Conservation (phyloP, 176 grass and related monocot genomes). For the Aegilops sharonensis region DNA sequence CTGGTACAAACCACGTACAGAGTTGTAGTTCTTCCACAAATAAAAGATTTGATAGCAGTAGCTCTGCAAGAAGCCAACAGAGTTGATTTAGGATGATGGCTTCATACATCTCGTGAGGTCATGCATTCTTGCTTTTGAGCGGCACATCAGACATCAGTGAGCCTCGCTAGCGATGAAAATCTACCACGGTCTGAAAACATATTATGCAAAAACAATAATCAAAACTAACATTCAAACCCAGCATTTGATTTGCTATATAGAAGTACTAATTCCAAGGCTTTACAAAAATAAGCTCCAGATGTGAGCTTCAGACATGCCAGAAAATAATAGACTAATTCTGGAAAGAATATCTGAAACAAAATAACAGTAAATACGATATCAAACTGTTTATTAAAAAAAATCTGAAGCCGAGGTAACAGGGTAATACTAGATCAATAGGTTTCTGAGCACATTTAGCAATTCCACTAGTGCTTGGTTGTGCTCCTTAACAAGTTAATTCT, state of each 20-base stretch:
- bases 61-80: not conserved
- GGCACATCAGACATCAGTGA: not conserved
- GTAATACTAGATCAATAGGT: not conserved
- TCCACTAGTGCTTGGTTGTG: not conserved
- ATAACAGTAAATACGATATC: not conserved
- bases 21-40: not conserved
- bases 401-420: not conserved
- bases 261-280: not conserved
- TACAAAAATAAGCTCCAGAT: not conserved
- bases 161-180: not conserved
- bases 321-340: too few species aligned
- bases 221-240: not conserved
- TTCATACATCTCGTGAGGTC: not conserved
- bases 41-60: not conserved
- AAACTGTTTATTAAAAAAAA: not conserved
- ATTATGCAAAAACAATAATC: not conserved
- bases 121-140: not conserved
- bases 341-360: not conserved
- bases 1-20: too few species aligned
- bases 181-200: constrained; percentile 14
- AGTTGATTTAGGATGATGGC: not conserved
- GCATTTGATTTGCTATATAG: not conserved
- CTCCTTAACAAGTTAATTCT: not conserved
- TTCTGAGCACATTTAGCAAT: not conserved
- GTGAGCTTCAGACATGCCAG: not conserved